A percentile compares a stretch with the other conserved stretches of the same genome.
Conservation (phyloP, 805 yeast genomes). For the Metschnikowia gelsemii region DNA sequence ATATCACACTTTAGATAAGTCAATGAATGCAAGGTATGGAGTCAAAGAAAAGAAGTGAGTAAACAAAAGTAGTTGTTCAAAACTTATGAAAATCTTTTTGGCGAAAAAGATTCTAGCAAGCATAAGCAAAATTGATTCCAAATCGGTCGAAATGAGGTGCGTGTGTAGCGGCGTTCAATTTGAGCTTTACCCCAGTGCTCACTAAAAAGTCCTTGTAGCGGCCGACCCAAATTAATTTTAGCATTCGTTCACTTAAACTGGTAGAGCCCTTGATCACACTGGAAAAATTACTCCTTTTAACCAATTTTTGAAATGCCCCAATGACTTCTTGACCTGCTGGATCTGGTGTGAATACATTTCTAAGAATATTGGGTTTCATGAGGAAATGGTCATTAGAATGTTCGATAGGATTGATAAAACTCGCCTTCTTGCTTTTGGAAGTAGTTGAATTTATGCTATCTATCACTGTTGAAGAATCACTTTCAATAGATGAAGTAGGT, state of each 20-base stretch:
- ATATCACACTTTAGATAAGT: too few species aligned
- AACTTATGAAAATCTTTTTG: too few species aligned
- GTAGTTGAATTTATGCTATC: neutral
- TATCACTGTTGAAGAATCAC: neutral
- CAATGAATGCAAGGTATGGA: neutral
- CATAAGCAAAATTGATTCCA: slow-evolving; percentile 63
- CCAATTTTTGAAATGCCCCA: slow-evolving; percentile 50
- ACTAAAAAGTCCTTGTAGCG: slow-evolving; percentile 74
- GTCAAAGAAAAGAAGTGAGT: neutral
- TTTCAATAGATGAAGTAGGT: slow-evolving; percentile 10
- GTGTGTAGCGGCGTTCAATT: slow-evolving; percentile 34
- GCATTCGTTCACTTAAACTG: slow-evolving; percentile 57
- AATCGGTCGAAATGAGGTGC: slow-evolving; percentile 50
- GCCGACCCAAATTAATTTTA: slow-evolving; percentile 85
- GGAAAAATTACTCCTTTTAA: slow-evolving; percentile 54
- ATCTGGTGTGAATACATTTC: slow-evolving; percentile 12
- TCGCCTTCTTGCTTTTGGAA: neutral
- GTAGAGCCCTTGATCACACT: slow-evolving; percentile 76
- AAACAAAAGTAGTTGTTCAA: too few species aligned
- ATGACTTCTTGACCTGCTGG: slow-evolving; percentile 32
- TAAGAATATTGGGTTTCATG: slow-evolving; percentile 26
- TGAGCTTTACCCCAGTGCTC: slow-evolving; percentile 66
- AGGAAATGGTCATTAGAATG: slow-evolving; percentile 25
- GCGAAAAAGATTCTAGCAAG: slow-evolving; percentile 39
- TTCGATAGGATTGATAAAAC: slow-evolving; percentile 9